phyloP scores from a whole-genome alignment of 139 green algal genomes.

The Limnomonas spitsbergensis region DNA sequence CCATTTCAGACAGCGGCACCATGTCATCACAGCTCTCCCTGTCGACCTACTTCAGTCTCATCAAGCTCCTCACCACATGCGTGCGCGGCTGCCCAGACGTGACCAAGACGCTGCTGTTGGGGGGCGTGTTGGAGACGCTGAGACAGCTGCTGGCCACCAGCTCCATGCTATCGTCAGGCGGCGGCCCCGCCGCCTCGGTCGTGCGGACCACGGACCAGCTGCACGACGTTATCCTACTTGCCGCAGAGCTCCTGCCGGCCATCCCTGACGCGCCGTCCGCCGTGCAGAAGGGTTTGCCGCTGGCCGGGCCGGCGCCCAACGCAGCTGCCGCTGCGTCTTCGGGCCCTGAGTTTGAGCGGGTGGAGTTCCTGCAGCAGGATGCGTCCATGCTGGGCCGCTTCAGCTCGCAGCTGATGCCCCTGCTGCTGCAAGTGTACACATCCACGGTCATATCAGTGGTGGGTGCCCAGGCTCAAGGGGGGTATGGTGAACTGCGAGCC shows the following conservation, averaged over 20 bases:
- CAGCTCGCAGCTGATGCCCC: slow-evolving; percentile 66
- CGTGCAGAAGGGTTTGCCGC: slow-evolving; percentile 38
- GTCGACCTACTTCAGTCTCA: slow-evolving; percentile 77
- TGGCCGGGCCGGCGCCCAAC: neutral
- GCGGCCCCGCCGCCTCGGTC: slow-evolving; percentile 29
- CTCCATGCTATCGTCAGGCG: slow-evolving; percentile 44
- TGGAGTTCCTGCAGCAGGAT: slow-evolving; percentile 42
- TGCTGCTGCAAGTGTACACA: slow-evolving; percentile 73
- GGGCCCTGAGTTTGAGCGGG: neutral
- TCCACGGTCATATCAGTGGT: slow-evolving; percentile 61
- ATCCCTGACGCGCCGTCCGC: slow-evolving; percentile 58
- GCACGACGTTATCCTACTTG: slow-evolving; percentile 74
- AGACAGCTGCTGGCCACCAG: slow-evolving; percentile 42
- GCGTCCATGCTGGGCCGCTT: slow-evolving; percentile 59
- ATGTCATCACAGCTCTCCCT: slow-evolving; percentile 66
- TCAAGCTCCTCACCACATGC: slow-evolving; percentile 77
- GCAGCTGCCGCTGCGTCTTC: too few relatives aligned
- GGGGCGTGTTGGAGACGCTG: slow-evolving; percentile 53
- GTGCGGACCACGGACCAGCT: slow-evolving; percentile 80
- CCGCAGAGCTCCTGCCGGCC: slow-evolving; percentile 71
- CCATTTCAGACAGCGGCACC: slow-evolving; percentile 47
- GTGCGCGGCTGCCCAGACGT: slow-evolving; percentile 50
- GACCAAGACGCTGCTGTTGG: slow-evolving; percentile 64
- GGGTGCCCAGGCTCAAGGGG: too few relatives aligned
- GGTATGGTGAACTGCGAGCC: too few relatives aligned